These are phyloP conservation scores for Amoebophrya sp. DNA, from an alignment of 169 alveolate genomes.

Conservation along the genomic window DNA sequence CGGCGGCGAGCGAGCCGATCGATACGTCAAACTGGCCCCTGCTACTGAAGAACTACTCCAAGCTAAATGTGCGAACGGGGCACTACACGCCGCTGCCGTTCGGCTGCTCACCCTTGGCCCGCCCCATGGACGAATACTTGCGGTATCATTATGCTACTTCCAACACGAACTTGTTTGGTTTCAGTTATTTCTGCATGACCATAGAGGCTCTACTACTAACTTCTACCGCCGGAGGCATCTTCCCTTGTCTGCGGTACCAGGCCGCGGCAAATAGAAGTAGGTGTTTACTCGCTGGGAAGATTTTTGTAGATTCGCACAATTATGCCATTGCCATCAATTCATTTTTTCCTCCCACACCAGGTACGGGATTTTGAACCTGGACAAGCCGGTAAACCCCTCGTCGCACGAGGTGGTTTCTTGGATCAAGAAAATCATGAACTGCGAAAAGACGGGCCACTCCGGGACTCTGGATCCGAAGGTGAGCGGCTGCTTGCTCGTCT, in stretches of 20 bases:
- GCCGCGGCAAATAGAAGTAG: too few species aligned
- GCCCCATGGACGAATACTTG: slow-evolving; percentile 87
- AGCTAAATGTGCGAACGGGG: slow-evolving; percentile 68
- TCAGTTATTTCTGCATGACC: too few species aligned
- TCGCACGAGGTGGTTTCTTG: slow-evolving; percentile 99
- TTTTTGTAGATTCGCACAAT: too few species aligned
- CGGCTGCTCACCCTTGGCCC: slow-evolving; percentile 96
- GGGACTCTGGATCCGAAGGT: slow-evolving; percentile 99
- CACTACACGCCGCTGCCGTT: slow-evolving; percentile 99
- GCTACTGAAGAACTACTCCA: background rate
- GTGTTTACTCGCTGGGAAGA: too few species aligned
- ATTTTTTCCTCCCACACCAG: too few species aligned
- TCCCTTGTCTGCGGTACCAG: too few species aligned
- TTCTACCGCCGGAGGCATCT: too few species aligned
- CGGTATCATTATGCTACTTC: slow-evolving; percentile 38
- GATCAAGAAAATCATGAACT: slow-evolving; percentile 94
- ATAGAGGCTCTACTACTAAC: too few species aligned
- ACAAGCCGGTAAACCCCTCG: slow-evolving; percentile 99
- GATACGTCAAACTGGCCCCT: background rate
- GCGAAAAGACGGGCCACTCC: slow-evolving; percentile 99
- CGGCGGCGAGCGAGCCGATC: background rate
- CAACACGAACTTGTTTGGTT: background rate
- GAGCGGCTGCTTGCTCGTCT: slow-evolving; percentile 98
- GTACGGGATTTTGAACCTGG: slow-evolving; percentile 97
- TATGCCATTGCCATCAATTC: too few species aligned